Conservation (phyloP, 306 rosid species). For the Geum urbanum region DNA sequence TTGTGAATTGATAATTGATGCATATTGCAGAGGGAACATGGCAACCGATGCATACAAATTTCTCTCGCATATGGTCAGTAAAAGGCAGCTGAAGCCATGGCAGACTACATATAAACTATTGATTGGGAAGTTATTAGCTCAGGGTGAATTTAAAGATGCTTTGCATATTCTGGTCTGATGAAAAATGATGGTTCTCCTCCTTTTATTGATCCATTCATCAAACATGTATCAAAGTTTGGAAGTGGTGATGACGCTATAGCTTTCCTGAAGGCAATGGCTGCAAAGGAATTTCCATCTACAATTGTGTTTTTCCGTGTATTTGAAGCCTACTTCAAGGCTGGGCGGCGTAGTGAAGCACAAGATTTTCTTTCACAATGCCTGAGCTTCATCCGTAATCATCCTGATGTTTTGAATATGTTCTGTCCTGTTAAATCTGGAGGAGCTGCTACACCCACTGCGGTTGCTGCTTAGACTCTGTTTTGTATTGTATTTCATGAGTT, state of each 20-base stretch:
- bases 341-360: constrained; percentile 62
- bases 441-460: constrained; percentile 34
- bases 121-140: constrained; percentile 47
- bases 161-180: constrained; percentile 56
- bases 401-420: constrained; percentile 69
- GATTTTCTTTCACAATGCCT: constrained; percentile 80
- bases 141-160: constrained; percentile 59
- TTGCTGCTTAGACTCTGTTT: constrained; percentile 45
- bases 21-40: constrained; percentile 52
- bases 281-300: constrained; percentile 58
- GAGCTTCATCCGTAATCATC: constrained; percentile 53
- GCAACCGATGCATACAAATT: constrained; percentile 55
- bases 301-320: constrained; percentile 45
- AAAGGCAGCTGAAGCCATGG: constrained; percentile 48
- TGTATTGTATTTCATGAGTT: constrained; percentile 27
- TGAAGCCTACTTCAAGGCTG: constrained; percentile 57
- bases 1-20: constrained; percentile 43
- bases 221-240: constrained; percentile 61
- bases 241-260: constrained; percentile 58
- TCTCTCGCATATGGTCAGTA: constrained; percentile 40
- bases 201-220: constrained; percentile 54
- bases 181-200: constrained; percentile 68
- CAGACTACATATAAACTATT: constrained; percentile 64
- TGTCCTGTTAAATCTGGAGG: constrained; percentile 43
- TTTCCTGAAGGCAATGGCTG: constrained; percentile 63